Evolutionary conservation across 2,329 filamentous ascomycete genomes (phyloP), one percentile per base, ranked within the genome.

Genomic region (Colletotrichum ledebouriae): DNA sequence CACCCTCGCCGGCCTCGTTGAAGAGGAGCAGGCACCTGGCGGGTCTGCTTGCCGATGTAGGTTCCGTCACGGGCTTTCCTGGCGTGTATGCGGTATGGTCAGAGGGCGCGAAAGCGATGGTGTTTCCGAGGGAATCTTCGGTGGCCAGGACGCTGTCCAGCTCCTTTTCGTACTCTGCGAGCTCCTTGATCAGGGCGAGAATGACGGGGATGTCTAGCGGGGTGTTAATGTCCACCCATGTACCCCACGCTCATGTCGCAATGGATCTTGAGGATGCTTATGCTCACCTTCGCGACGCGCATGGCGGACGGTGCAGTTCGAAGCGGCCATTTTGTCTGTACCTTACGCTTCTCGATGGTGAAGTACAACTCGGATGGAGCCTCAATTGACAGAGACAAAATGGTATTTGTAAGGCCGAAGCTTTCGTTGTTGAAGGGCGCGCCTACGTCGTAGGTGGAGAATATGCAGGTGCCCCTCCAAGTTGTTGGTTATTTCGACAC

Each of bases 141-240:
- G 94, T 98, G 0, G 95, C 94, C 76, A 93, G 86, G 72, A 97
- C 94, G 72, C 85, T 81, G 73, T 90, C 83, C 3, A 90, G 83
- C 75, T 92, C 92, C 33, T 95, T 89, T 79, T 98, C 94, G 83
- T 98, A 97, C 73, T 90, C 88, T 73, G 95, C 95, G 9, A 98
- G 89, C 76, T 94, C 95, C 62, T 89, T 87, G 80, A 98, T 94
- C 75, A 98, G 85, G 72, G 85, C 81, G 29, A 97, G 88, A 78
- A 98, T 97, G n/a, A 85, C 84, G 25, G 90, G 87, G 65, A 97
- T 88, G 75, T 98, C 95, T 97, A 72, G 25, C 10, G 68, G 42
- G 15, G 39, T 62, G 59, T 69, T 15, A 70, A 68, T 13, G 6
- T 13, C 25, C 12, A 6, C 29, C 29, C 15, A 33, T 1, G 15